A percentile compares a stretch with the other conserved stretches of the same genome.
phyloP scores from a whole-genome alignment of 2,329 filamentous ascomycete species.

The Venturia nashicola region DNA sequence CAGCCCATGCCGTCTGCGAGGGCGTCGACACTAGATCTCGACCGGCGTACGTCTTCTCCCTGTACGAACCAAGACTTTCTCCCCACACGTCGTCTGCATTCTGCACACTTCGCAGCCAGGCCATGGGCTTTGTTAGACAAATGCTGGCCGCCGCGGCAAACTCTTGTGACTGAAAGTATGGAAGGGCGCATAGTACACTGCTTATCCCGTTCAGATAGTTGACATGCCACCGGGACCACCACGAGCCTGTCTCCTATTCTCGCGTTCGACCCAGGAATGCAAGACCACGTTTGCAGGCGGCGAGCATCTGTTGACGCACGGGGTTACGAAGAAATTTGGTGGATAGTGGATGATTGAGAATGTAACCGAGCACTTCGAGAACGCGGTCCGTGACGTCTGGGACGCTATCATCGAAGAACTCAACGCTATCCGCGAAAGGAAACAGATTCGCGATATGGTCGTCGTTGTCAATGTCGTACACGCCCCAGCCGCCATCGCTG shows the following conservation, averaged over 20 bases:
- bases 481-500: not conserved
- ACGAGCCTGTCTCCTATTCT: not conserved
- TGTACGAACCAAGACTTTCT: not conserved
- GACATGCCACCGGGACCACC: not conserved
- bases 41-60: not conserved
- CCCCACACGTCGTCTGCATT: conserved; percentile 1
- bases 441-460: not conserved
- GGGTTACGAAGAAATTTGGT: not conserved
- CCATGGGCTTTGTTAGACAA: not conserved
- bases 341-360: not conserved
- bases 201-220: not conserved
- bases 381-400: conserved; percentile 3
- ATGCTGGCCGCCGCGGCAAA: not conserved
- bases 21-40: not conserved
- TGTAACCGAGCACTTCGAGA: not conserved
- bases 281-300: not conserved
- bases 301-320: not conserved
- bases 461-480: conserved; percentile 1
- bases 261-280: not conserved
- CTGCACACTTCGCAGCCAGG: not conserved
- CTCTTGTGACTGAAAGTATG: not conserved
- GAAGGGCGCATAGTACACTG: not conserved
- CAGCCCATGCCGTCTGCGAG: conserved; percentile 5
- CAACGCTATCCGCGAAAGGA: not conserved
- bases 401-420: not conserved